phyloP scores from a whole-genome alignment of 2,329 filamentous ascomycete genomes.

The Colletotrichum musicola region DNA sequence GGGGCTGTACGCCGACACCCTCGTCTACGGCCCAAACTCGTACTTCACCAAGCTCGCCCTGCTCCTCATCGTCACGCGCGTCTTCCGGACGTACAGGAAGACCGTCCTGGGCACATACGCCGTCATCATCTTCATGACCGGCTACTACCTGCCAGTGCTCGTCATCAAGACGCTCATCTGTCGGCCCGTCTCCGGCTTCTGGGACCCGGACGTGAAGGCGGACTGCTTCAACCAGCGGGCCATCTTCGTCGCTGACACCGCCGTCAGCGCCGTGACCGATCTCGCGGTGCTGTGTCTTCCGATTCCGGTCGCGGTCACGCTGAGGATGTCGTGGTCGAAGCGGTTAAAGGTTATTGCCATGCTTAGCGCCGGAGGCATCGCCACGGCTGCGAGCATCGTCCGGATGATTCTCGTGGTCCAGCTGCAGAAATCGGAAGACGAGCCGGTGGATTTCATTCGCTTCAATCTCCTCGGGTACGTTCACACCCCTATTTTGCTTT shows the following conservation, averaged over 20 bases:
- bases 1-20: constrained; percentile 53
- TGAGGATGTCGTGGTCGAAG: constrained; percentile 47
- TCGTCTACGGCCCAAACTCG: constrained; percentile 60
- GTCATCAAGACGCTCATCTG: constrained; percentile 57
- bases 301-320: constrained; percentile 48
- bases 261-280: constrained; percentile 49
- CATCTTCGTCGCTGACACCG: constrained; percentile 48
- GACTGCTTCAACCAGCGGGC: constrained; percentile 52
- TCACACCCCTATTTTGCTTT: too few relatives aligned
- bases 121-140: constrained; percentile 52
- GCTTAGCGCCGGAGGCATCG: constrained; percentile 48
- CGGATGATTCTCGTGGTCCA: constrained; percentile 44
- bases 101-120: constrained; percentile 53
- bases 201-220: constrained; percentile 45
- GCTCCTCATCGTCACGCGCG: constrained; percentile 56
- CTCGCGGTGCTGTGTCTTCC: constrained; percentile 47
- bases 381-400: constrained; percentile 48
- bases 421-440: constrained; percentile 43
- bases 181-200: constrained; percentile 55
- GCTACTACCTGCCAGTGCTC: constrained; percentile 47
- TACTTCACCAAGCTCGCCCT: constrained; percentile 55
- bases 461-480: constrained; percentile 33
- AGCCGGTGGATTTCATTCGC: constrained; percentile 35
- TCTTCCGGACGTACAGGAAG: constrained; percentile 57
- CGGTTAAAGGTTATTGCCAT: constrained; percentile 47